Evolutionary conservation across 2,329 filamentous ascomycete species (phyloP).

Genomic region (Colletotrichum simmondsii): DNA sequence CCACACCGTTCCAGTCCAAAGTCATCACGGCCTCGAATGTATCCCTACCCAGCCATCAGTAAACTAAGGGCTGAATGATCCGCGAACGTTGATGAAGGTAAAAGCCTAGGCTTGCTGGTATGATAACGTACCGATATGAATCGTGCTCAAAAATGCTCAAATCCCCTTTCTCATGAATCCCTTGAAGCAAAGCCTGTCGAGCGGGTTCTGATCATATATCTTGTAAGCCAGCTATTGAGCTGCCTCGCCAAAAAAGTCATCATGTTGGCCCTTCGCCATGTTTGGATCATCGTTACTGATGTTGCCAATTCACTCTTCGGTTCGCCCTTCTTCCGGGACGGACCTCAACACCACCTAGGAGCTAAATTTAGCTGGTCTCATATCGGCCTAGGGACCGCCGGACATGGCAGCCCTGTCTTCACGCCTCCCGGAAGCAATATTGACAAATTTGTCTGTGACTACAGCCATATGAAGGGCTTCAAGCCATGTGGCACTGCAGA

Average conservation of each 20-base stretch:
- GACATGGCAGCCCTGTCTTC: not conserved
- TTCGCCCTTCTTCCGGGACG: not conserved
- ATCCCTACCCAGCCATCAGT: not conserved
- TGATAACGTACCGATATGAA: not conserved
- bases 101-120: not conserved
- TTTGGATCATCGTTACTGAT: conserved; percentile 1
- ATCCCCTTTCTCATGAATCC: not conserved
- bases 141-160: not conserved
- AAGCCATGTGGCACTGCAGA: conserved; percentile 38
- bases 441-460: conserved; percentile 39
- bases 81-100: not conserved
- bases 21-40: not conserved
- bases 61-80: not conserved
- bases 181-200: not conserved
- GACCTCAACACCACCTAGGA: not conserved
- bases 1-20: conserved; percentile 3
- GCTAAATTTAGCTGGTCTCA: not conserved
- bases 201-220: not conserved
- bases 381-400: not conserved
- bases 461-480: conserved; percentile 39
- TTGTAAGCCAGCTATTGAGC: not conserved
- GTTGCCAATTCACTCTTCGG: conserved; percentile 6
- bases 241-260: not conserved
- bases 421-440: conserved; percentile 10
- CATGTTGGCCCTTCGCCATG: conserved; percentile 3